Conservation (phyloP, 2,329 filamentous ascomycete species). For the Ceratocystis diversiconidia region DNA sequence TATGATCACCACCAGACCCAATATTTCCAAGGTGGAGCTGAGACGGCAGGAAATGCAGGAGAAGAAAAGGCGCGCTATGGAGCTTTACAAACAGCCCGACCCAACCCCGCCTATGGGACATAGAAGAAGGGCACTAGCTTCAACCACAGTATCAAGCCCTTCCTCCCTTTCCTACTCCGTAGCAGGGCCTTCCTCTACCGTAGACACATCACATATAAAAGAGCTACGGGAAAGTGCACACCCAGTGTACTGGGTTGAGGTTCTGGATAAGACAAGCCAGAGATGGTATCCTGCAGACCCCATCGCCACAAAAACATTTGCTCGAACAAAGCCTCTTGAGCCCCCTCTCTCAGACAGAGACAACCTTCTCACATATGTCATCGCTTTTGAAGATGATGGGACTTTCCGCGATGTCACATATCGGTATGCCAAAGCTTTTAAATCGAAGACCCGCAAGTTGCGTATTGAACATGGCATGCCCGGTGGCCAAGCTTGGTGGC, state of each 20-base stretch:
- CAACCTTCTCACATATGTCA: conserved; percentile 68
- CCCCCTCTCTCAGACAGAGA: conserved; percentile 64
- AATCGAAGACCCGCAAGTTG: conserved; percentile 70
- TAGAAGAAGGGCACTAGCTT: neutral
- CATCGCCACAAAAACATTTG: conserved; percentile 62
- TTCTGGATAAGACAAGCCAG: conserved; percentile 70
- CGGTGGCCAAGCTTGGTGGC: conserved; percentile 39
- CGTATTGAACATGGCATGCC: conserved; percentile 51
- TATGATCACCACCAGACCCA: conserved; percentile 29
- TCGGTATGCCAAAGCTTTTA: conserved; percentile 76
- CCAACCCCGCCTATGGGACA: neutral
- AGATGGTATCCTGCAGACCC: conserved; percentile 88
- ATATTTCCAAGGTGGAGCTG: conserved; percentile 21
- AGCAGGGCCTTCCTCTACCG: conserved; percentile 19
- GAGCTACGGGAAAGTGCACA: conserved; percentile 55
- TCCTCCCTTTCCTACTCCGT: neutral
- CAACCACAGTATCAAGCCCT: neutral
- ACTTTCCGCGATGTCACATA: conserved; percentile 72
- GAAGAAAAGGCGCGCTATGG: conserved; percentile 20
- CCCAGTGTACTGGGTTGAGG: conserved; percentile 90
- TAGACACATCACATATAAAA: conserved; percentile 21
- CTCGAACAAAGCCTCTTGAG: conserved; percentile 62
- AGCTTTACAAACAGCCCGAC: conserved; percentile 10
- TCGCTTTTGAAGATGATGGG: conserved; percentile 72
- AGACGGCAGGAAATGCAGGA: conserved; percentile 22